phyloP scores from a whole-genome alignment of 441 rosid genomes.

The Gossypium davidsonii region DNA sequence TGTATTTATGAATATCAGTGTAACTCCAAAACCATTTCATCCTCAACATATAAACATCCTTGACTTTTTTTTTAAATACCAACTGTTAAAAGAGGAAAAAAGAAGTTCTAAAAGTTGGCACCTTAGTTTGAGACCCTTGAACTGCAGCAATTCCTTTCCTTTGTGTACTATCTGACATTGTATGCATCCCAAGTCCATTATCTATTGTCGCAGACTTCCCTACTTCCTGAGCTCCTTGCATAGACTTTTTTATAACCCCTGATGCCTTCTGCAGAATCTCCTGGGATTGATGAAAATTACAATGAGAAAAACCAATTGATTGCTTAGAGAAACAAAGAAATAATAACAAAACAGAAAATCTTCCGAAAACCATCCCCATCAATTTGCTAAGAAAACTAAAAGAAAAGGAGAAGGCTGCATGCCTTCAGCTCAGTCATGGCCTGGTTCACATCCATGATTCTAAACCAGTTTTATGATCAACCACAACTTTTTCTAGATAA shows the following conservation, averaged over 20 bases:
- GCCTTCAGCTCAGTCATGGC: neutral
- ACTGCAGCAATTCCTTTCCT: slow-evolving; percentile 29
- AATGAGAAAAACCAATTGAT: slow-evolving; percentile 6
- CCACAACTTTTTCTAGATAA: neutral
- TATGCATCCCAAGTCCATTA: slow-evolving; percentile 24
- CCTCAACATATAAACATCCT: neutral
- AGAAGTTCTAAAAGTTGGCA: slow-evolving; percentile 15
- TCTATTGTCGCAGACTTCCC: slow-evolving; percentile 34
- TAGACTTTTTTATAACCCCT: slow-evolving; percentile 44
- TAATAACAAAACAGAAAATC: neutral
- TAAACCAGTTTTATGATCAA: neutral
- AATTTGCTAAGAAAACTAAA: neutral
- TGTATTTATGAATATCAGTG: neutral
- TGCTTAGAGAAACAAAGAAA: neutral
- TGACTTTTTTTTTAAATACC: neutral
- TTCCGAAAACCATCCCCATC: neutral
- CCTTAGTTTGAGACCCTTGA: slow-evolving; percentile 43
- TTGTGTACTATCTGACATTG: slow-evolving; percentile 32
- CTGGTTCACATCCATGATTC: slow-evolving; percentile 1
- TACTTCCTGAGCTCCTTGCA: slow-evolving; percentile 34
- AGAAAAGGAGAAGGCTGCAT: neutral
- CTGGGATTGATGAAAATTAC: slow-evolving; percentile 25
- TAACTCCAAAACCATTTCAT: neutral
- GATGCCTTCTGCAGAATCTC: slow-evolving; percentile 59
- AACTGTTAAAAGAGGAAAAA: neutral